These are phyloP conservation scores for Tricholoma bakamatsutake DNA, from an alignment of 768 basidiomycete species.

Conservation along the genomic window DNA sequence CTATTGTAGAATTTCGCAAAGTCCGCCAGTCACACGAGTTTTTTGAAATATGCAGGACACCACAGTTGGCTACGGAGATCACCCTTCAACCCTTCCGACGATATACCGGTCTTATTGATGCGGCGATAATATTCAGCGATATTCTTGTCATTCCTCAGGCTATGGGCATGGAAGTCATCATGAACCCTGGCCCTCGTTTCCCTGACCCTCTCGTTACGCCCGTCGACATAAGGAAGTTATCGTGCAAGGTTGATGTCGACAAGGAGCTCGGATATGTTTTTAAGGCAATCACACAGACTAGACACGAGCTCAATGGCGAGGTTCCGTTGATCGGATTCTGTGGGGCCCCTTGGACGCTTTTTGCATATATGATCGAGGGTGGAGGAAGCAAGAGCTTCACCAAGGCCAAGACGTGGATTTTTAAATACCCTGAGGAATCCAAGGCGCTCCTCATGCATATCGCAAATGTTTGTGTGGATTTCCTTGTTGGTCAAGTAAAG, in stretches of 20 bases:
- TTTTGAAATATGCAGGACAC: conserved; percentile 92
- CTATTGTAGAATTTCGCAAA: conserved; percentile 73
- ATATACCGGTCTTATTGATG: conserved; percentile 83
- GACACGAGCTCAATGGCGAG: conserved; percentile 74
- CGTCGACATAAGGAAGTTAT: conserved; percentile 61
- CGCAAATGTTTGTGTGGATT: conserved; percentile 86
- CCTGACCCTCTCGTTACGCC: conserved; percentile 81
- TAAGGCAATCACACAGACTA: conserved; percentile 82
- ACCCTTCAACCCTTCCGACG: conserved; percentile 93
- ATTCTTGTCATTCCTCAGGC: conserved; percentile 98
- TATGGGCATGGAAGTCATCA: conserved; percentile 91
- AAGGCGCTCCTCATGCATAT: conserved; percentile 71
- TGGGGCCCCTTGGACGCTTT: conserved; percentile 97
- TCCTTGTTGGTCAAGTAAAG: conserved; percentile 85
- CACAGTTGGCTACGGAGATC: conserved; percentile 81
- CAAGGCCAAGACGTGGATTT: conserved; percentile 93
- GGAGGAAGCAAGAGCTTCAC: conserved; percentile 88
- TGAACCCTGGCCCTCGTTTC: conserved; percentile 90
- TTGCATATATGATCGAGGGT: conserved; percentile 98
- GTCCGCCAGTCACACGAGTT: conserved; percentile 85
- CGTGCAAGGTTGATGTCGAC: conserved; percentile 63
- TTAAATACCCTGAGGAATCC: conserved; percentile 82
- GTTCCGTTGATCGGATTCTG: conserved; percentile 97
- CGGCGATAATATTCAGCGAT: conserved; percentile 96
- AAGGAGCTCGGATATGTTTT: conserved; percentile 90